These are phyloP conservation scores for Lodderomyces margitis DNA, from an alignment of 1,139 yeast genomes.

Conservation along the genomic window DNA sequence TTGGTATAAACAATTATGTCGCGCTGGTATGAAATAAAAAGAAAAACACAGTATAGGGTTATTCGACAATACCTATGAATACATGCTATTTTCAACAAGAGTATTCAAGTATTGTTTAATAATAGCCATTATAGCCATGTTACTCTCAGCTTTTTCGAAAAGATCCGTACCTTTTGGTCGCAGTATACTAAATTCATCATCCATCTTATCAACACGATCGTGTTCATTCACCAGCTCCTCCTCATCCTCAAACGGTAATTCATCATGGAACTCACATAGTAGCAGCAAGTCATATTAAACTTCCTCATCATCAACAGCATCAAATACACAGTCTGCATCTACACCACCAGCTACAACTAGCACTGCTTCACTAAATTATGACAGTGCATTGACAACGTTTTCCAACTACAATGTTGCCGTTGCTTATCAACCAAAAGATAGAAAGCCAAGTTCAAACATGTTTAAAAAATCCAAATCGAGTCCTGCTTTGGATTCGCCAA, in stretches of 20 bases:
- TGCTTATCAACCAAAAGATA: conserved; percentile 70
- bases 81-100: conserved; percentile 1
- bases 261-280: conserved; percentile 19
- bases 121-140: conserved; percentile 27
- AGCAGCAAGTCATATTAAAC: conserved; percentile 6
- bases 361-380: conserved; percentile 17
- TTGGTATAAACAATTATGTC: no score
- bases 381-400: conserved; percentile 22
- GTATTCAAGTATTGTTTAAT: conserved; percentile 5
- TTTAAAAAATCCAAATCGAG: conserved; percentile 28
- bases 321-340: conserved; percentile 7
- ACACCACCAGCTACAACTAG: conserved; percentile 13
- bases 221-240: conserved; percentile 17
- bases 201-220: conserved; percentile 5
- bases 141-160: conserved; percentile 24
- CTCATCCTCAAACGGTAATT: no score
- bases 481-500: conserved; percentile 50
- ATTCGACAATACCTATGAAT: not conserved
- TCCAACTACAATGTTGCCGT: conserved; percentile 57
- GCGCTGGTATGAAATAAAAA: no score
- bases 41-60: no score
- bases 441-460: conserved; percentile 45
- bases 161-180: conserved; percentile 18
- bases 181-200: conserved; percentile 5
- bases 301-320: conserved; percentile 5